Evolutionary conservation across 148 eudicot species (phyloP), one percentile per base, ranked within the genome.

Genomic region (Suaeda aralocaspica): DNA sequence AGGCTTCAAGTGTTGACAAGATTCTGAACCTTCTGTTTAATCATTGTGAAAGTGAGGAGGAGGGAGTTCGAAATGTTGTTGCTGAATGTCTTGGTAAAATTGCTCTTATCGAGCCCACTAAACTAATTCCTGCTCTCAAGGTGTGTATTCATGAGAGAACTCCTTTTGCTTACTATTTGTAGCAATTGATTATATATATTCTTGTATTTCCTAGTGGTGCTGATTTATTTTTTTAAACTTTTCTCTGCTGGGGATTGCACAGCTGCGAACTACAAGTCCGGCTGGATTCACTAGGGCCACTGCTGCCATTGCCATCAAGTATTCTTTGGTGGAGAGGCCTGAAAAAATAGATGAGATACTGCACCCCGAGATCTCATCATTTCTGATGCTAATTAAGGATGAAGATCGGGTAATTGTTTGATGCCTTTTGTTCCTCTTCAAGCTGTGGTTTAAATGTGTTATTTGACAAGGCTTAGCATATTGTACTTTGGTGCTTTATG

Each of bases 21-120:
- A 95, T 95, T 74, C 89, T 92, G 50, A 86, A 76, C 73, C 82
- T 95, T 68, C 80, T 95, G 64, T 95, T 95, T 68, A 91, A 89
- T 80, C 96, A 95, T 73, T 89, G 97, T 66, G 97, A 95, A 86
- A 95, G 99, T 72, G 99, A 95, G 30, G 99, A 95, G 79, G 97
- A 95, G 82, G 99, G 97, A 53, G 99, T 95, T 66, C 93, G 99
- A 61, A 91, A 95, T 80, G 99, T 95, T 49, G 99, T 95, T 61
- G 99, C 99, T 29, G 97, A 95, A 74, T 95, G 99, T 74, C 87
- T 95, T 68, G 99, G 99, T 24, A 95, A 95, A 83, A 82, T 95
- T 73, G 96, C 97, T 50, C 92, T 95, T 68, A 91, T 91, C 50
- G 89, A 91, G 76, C 99, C 99, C 65, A 84, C 59, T 61, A 95